Base-by-base conservation (phyloP, 2,329 filamentous ascomycete genomes). In the Cytospora piceicola region DNA sequence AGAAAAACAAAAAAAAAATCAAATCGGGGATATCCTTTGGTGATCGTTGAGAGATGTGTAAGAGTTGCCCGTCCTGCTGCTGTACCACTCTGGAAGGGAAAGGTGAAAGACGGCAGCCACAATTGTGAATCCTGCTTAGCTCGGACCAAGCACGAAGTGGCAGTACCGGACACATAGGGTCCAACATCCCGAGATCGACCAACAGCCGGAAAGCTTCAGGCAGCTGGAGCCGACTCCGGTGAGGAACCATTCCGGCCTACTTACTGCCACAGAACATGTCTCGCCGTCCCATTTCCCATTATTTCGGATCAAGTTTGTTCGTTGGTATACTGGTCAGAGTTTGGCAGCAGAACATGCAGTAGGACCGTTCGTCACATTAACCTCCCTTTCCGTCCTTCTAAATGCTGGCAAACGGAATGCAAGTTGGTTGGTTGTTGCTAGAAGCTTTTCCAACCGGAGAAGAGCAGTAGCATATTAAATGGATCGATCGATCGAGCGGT, bases 21-120 rank as follows among this genome's bases (percentile, higher is more conserved):
- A 63, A 63, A 63, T 63, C 66, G 61, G 70, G 70, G 70, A 72
- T 72, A 72, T 72, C 70, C 70, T 72, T 70, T 71, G 69, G 68
- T 68, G 54, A 57, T 58, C 46, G 60, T 52, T 53, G 57, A 68
- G 61, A 65, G 52, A 68, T 70, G 70, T 65, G 17, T 24, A 49
- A 65, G 65, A 60, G 63, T 59, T 66, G 69, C 67, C 65, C 61
- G 62, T 66, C 61, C 63, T 65, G 61, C 58, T 67, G 60, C 58
- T 67, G 60, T 60, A 64, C 54, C 49, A 54, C 53, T 54, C 63
- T 32, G 59, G 34, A 68, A 68, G 67, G 51, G 63, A 66, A 61
- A 68, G 69, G 66, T 60, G 69, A 66, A 69, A 68, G 71, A 69
- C 70, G 67, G 74, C 30, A 24, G 11, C 46, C n/a, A 49, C 46